Conservation (phyloP, 139 green algal genomes). For the Chlamydomonas sphaeroides region DNA sequence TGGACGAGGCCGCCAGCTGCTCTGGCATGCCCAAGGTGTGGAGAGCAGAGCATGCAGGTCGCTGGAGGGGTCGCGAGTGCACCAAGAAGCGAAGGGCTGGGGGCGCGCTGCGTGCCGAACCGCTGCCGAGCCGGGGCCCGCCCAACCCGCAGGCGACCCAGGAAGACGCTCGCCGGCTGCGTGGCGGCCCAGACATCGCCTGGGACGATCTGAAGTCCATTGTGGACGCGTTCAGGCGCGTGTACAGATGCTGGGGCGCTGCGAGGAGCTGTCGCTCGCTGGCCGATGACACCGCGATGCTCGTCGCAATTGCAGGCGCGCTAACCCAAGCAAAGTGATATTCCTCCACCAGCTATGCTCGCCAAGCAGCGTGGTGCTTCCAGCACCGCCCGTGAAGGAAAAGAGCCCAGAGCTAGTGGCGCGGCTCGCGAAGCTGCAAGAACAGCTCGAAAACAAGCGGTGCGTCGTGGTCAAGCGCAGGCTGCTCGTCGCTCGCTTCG, state of each 20-base stretch:
- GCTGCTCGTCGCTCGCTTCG: not conserved
- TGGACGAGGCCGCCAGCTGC: slow-evolving; percentile 18
- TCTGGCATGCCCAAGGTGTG: slow-evolving; percentile 2
- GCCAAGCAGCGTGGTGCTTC: slow-evolving; percentile 51
- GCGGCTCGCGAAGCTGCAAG: slow-evolving; percentile 61
- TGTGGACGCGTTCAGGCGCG: not conserved
- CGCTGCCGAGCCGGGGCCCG: no score
- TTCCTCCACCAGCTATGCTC: slow-evolving; percentile 57
- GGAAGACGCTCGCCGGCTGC: not conserved
- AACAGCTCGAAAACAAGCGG: slow-evolving; percentile 62
- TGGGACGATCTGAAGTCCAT: slow-evolving; percentile 11
- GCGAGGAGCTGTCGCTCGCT: no score
- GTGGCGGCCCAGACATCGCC: not conserved
- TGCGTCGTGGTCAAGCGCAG: slow-evolving; percentile 23
- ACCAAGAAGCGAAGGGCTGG: no score
- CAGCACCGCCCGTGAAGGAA: slow-evolving; percentile 41
- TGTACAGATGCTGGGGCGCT: not conserved
- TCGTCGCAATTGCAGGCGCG: not conserved
- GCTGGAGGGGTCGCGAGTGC: no score
- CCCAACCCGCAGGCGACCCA: not conserved
- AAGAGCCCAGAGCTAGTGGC: slow-evolving; percentile 59
- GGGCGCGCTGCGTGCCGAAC: no score
- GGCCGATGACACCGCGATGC: no score
- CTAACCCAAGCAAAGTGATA: not conserved
- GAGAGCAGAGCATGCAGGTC: not conserved